Base-by-base conservation (phyloP, 345 rosid species). In the Cardamine resedifolia region DNA sequence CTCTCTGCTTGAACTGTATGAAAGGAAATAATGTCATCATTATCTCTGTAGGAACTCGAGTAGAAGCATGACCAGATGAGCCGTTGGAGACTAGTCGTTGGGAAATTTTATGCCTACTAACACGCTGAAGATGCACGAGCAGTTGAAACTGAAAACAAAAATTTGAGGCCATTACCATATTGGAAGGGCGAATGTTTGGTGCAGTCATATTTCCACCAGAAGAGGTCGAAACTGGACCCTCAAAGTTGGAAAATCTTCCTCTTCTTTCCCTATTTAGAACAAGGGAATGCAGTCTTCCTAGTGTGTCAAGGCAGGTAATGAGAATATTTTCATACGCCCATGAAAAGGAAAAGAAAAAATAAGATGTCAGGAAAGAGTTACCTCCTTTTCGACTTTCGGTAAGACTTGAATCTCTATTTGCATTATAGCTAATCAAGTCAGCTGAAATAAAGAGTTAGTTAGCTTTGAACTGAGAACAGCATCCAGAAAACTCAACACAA, bases 261-360 rank as follows among this genome's bases (percentile, higher is more conserved):
- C 90, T 85, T 78, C 82, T 91, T 76, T 88, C 96, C 86, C 87
- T 84, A 76, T 89, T 89, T 58, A 86, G 53, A 61, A 58, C 82
- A 71, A 84, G 78, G 39, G 91, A 58, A 39, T 80, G 96, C 81
- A 80, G 77, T 83, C 89, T 81, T 77, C 97, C 97, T 94, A 76
- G 64, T 20, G 63, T 68, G 64, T 61, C 70, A 70, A 21, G 66
- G 58, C 47, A 76, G 34, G 74, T 57, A 18, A 58, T 71, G 34
- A 77, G 38, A 57, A 41, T 67, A 62, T 66, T 45, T 34, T 27
- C 30, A 36, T 41, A 44, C 6, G 12, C 15, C 10, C 69, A 52
- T 34, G 66, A 75, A 64, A 67, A 30, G 26, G 21, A 10, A 69
- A 36, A n/a, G 7, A 61, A 16, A 62, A 64, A 58, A 6, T 19